Percentiles rank a stretch among this genome's conserved stretches.
phyloP scores from a whole-genome alignment of 768 basidiomycete genomes.

The Lactifluus piperatus region DNA sequence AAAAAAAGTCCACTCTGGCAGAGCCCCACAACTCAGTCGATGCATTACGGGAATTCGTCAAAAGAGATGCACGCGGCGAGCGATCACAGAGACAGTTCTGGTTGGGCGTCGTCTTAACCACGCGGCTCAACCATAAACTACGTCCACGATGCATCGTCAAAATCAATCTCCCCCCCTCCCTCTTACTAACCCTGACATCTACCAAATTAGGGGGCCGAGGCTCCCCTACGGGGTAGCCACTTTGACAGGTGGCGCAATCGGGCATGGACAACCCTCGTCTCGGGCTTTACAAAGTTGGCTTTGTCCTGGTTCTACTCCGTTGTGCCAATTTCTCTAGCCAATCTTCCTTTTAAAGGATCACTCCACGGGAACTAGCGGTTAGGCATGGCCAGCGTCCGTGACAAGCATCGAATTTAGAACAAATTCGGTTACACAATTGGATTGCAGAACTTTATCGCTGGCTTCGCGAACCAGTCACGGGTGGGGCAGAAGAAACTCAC shows the following conservation, averaged over 20 bases:
- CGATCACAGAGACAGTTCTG: neutral
- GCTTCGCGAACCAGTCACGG: conserved; percentile 38
- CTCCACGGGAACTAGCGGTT: conserved; percentile 29
- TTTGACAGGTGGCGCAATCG: conserved; percentile 40
- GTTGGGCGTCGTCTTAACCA: neutral
- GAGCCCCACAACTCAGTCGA: neutral
- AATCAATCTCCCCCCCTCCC: neutral
- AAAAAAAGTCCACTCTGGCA: neutral
- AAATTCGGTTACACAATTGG: conserved; percentile 33
- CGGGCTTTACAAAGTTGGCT: conserved; percentile 37
- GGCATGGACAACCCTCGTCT: conserved; percentile 31
- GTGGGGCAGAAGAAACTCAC: conserved; percentile 38
- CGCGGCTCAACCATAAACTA: conserved; percentile 16
- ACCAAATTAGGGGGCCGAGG: conserved; percentile 28
- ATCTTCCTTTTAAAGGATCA: conserved; percentile 27
- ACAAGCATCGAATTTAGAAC: neutral
- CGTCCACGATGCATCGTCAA: conserved; percentile 33
- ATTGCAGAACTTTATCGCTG: conserved; percentile 32
- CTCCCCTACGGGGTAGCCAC: conserved; percentile 36
- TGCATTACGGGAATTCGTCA: conserved; percentile 25
- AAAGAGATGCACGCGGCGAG: conserved; percentile 34
- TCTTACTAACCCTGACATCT: neutral
- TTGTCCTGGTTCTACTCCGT: no score
- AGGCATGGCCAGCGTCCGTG: neutral
- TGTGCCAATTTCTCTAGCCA: neutral